Base-by-base conservation (phyloP, 176 grass and related monocot species). In the Avena atlantica region DNA sequence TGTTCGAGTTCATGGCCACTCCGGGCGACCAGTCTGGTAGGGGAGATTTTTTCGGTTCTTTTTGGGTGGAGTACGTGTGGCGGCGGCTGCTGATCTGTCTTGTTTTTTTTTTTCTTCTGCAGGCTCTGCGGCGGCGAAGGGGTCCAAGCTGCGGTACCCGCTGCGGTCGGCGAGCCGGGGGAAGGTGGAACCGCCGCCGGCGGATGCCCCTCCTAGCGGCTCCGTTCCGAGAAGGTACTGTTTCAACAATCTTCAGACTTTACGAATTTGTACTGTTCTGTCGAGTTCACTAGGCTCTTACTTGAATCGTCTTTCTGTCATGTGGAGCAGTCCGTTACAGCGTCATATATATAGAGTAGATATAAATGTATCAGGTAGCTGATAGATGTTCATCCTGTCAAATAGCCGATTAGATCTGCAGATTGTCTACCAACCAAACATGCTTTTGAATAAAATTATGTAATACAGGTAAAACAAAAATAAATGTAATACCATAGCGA, bases 61-160 rank as follows among this genome's bases (percentile, higher is more conserved):
- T 89, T 87, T 56, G 27, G 13, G 2, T 4, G 16, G 82, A 57
- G 24, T 8, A 23, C 10, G 29, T 9, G 6, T 55, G 68, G 23
- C 63, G 8, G 19, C 37, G 2, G 40, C 9, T 17, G 81, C 25
- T 80, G 85, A 19, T 65, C 13, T 76, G 6, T 34, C 24, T 57
- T 81, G 17, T 6, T 42, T 7, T 42, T 42, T 42, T 42, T 42
- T 1, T 6, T 62, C 15, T 76, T 48, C 0, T 53, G 50, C 86
- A 85, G 87, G 78, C 57, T 79, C 90, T 36, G 83, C 56, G 16
- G 66, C 81, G 81, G 59, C 78, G 53, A 79, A 79, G 60, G 59
- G 84, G 65, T 92, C 95, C 15, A 94, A 89, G 87, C 84, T 94
- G 84, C 79, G 95, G 52, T 94, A 91, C 71, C 90, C 92, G 29